A percentile compares a stretch with the other conserved stretches of the same genome.
These are phyloP conservation scores for Grosmannia serpens DNA, from an alignment of 2,329 filamentous ascomycete genomes.

Conservation along the genomic window DNA sequence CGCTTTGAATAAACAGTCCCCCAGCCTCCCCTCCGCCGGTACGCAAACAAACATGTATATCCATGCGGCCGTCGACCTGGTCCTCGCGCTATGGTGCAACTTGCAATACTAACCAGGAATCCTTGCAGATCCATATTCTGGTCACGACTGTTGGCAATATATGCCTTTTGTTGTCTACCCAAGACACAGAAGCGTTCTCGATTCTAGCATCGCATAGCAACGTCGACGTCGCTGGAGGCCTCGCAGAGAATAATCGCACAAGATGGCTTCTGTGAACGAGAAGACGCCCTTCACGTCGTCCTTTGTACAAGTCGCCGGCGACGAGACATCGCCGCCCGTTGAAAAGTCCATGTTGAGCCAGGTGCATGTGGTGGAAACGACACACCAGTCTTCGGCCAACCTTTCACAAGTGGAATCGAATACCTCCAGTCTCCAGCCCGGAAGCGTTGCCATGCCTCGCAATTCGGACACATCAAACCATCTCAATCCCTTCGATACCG, in stretches of 20 bases:
- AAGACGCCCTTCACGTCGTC: background rate
- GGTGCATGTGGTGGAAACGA: background rate
- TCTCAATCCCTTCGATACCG: constrained; percentile 45
- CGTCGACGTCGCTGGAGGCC: background rate
- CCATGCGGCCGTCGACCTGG: too few species aligned
- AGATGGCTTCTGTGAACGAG: background rate
- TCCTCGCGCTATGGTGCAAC: too few species aligned
- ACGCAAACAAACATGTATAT: background rate
- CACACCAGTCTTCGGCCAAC: background rate
- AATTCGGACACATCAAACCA: constrained; percentile 27
- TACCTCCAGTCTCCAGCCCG: background rate
- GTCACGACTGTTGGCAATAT: too few species aligned
- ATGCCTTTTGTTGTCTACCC: too few species aligned
- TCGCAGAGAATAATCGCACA: background rate
- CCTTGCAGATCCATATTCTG: background rate
- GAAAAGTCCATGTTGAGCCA: background rate
- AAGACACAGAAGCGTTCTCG: too few species aligned
- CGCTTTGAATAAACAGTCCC: background rate
- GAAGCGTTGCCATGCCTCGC: constrained; percentile 7
- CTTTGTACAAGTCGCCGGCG: background rate
- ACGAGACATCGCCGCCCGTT: background rate
- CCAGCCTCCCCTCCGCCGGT: background rate
- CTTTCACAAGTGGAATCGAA: background rate
- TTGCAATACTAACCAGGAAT: background rate
- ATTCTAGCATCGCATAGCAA: background rate